A percentile compares a stretch with the other conserved stretches of the same genome.
These are phyloP conservation scores for Phyllosticta citrichinensis DNA, from an alignment of 2,329 filamentous ascomycete genomes.

Conservation along the genomic window DNA sequence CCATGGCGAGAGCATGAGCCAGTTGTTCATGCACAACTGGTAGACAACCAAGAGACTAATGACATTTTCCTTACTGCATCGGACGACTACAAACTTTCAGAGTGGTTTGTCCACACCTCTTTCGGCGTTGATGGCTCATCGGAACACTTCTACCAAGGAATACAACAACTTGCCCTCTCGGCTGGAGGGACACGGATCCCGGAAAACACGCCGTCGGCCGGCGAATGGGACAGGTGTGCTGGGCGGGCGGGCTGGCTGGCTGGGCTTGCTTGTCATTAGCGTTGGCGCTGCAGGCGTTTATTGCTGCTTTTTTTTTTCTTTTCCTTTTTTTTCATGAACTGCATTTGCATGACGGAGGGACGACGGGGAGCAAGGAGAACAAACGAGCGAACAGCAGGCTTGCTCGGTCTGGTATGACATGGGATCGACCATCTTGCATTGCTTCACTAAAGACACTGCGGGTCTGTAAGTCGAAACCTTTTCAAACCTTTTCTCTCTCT, in stretches of 20 bases:
- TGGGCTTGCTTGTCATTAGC: background rate
- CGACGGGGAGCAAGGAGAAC: background rate
- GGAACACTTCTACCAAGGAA: background rate
- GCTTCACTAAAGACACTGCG: background rate
- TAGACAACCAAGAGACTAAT: background rate
- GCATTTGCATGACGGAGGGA: background rate
- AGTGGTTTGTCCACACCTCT: background rate
- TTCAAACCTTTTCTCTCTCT: background rate
- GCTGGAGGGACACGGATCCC: background rate
- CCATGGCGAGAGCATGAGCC: conserved; percentile 73
- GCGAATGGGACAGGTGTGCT: background rate
- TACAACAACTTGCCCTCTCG: background rate
- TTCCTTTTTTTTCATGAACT: background rate
- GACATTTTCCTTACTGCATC: background rate
- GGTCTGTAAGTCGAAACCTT: background rate
- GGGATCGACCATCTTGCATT: too few species aligned
- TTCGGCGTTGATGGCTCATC: background rate
- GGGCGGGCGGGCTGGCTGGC: background rate
- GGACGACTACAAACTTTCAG: background rate
- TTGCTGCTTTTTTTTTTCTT: background rate
- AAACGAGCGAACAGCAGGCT: too few species aligned
- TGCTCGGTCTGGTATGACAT: too few species aligned
- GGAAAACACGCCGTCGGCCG: background rate
- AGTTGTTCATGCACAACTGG: conserved; percentile 36
- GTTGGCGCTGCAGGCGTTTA: conserved; percentile 7